Conservation (phyloP, 768 basidiomycete species). For the Scleroderma citrinum region DNA sequence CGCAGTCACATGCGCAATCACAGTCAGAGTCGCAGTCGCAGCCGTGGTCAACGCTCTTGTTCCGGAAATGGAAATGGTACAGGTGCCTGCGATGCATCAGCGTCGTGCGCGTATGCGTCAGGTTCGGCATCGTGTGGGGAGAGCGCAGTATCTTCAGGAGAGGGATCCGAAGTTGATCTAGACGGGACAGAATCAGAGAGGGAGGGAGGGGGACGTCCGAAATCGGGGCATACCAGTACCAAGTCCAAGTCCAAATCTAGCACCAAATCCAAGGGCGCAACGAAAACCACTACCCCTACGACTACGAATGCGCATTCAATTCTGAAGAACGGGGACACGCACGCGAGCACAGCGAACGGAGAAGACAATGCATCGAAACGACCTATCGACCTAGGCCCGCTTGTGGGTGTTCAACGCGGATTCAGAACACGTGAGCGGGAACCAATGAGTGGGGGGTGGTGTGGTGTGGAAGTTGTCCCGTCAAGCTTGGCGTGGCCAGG, state of each 20-base stretch:
- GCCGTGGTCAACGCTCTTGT: too few relatives aligned
- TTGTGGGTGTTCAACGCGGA: slow-evolving; percentile 54
- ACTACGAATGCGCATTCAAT: too few relatives aligned
- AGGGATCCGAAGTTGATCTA: background rate
- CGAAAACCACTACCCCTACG: too few relatives aligned
- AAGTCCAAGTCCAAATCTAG: too few relatives aligned
- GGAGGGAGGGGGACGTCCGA: background rate
- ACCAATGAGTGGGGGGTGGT: slow-evolving; percentile 54
- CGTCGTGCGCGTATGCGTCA: too few relatives aligned
- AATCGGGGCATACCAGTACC: too few relatives aligned
- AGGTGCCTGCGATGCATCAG: too few relatives aligned
- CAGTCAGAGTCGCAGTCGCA: too few relatives aligned
- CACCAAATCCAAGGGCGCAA: too few relatives aligned
- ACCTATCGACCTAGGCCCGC: slow-evolving; percentile 51
- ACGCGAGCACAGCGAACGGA: background rate
- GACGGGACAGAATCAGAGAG: background rate
- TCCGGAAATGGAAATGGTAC: background rate
- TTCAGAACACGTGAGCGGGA: slow-evolving; percentile 56
- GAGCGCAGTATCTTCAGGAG: too few relatives aligned
- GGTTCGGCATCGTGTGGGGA: background rate
- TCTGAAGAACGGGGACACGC: background rate
- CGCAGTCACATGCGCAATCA: too few relatives aligned
- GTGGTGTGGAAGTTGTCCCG: slow-evolving; percentile 53
- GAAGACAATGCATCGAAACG: background rate
- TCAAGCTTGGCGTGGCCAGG: slow-evolving; percentile 12